Evolutionary conservation across 2,329 filamentous ascomycete species (phyloP).

Genomic region (Clonostachys chloroleuca): DNA sequence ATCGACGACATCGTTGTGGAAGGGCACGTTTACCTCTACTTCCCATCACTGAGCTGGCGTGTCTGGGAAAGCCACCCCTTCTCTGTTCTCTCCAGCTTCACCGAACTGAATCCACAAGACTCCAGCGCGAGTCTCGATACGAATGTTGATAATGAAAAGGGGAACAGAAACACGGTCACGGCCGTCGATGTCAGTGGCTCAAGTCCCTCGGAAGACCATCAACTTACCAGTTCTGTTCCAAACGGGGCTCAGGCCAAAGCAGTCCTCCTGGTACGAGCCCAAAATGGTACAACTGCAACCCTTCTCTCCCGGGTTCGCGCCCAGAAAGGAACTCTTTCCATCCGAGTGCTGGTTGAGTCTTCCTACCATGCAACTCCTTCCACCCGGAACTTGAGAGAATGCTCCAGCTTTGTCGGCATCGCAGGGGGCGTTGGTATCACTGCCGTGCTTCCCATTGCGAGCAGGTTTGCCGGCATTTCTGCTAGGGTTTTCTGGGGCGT

Average conservation of each 20-base stretch:
- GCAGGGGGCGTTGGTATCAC: conserved; percentile 10
- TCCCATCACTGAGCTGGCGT: conserved; percentile 24
- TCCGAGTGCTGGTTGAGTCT: conserved; percentile 11
- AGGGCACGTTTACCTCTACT: conserved; percentile 25
- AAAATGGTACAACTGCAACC: conserved; percentile 7
- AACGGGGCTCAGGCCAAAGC: neutral
- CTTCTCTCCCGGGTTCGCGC: conserved; percentile 2
- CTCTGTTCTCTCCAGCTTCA: conserved; percentile 12
- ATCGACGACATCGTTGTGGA: conserved; percentile 12
- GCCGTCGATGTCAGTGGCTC: neutral
- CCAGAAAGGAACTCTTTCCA: neutral
- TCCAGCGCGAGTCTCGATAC: neutral
- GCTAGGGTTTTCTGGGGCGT: conserved; percentile 11
- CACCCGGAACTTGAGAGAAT: conserved; percentile 6
- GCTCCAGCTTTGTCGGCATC: conserved; percentile 7
- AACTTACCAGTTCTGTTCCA: neutral
- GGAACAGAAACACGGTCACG: neutral
- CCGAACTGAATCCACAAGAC: too few relatives aligned
- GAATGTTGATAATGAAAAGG: neutral
- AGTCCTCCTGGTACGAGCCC: conserved; percentile 10
- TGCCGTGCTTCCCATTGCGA: conserved; percentile 5
- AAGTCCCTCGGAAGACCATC: neutral
- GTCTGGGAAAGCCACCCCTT: conserved; percentile 31
- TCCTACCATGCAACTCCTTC: conserved; percentile 10
- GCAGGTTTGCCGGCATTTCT: conserved; percentile 3